Evolutionary conservation across 2,329 filamentous ascomycete genomes (phyloP), one percentile per base, ranked within the genome.

Genomic region (Gnomoniopsis sp.): DNA sequence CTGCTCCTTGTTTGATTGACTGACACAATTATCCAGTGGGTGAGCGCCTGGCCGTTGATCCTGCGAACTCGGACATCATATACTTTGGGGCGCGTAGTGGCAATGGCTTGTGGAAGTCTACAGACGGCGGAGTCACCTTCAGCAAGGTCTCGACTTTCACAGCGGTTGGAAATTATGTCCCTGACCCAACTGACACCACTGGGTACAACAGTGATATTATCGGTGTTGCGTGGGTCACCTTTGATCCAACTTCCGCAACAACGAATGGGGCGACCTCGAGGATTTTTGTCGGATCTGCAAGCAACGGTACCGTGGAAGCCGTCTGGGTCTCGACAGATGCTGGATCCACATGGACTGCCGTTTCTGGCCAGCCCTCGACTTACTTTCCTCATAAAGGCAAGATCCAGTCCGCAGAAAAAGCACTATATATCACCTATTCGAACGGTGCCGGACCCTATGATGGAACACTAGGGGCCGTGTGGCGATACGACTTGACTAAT

Each of bases 81-180:
- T 85, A 82, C 66, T 84, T 85, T 57, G 83, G 83, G 2, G 81
- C 83, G 1, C 76, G 83, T 47, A 84, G 80, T 59, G 83, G 82
- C 6, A 78, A 85, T 36, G 83, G 83, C 2, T 71, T 86, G 2
- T 86, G 80, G 77, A 84, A 81, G 69, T 83, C 79, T 57, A 80
- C 77, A 3, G 79, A 86, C 62, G 78, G 76, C 14, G 83, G 82
- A n/a, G 75, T 67, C 26, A 81, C 77, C 12, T 86, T 82, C 68
- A 64, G 68, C 23, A 81, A 83, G 60, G 82, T 86, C 3, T 70
- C 74, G 1, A 74, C 75, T 0, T 84, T 83, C 67, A 80, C 74
- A 12, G 79, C 77, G 57, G 73, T 77, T 3, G 83, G 83, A 30
- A 79, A 77, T 1, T 84, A 72, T 60, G 68, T 74, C 15, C 71